Base-by-base conservation (phyloP, 768 basidiomycete species). In the Strobilomyces echinocephalus region DNA sequence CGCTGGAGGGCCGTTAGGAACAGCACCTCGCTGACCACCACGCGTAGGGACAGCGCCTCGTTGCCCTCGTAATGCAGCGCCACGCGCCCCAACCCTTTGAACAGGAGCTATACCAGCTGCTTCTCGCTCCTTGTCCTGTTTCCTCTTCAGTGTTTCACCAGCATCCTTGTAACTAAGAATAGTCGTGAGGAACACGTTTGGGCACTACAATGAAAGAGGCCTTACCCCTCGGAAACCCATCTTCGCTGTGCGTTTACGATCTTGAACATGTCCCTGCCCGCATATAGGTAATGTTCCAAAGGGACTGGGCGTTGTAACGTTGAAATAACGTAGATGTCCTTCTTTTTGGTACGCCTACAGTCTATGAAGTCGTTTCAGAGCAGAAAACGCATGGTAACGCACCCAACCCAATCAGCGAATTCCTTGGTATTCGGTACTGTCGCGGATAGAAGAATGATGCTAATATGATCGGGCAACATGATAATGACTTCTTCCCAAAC, bases 401-500 rank as follows among this genome's bases (percentile, higher is more conserved):
- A 97, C 95, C 97, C 97, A 54, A 98, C 95, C 97, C 97, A 99
- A 60, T 94, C 94, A 5, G 97, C 97, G 65, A 99, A 99, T 65
- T 98, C 97, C 66, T 88, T 91, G 12, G 95, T 92, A 64, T 99
- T 99, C 8, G 97, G 95, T 0, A 99, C 95, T 2, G 97, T 99
- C 9, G 97, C 97, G 3, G 95, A 97, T 15, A 99, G 76, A 40
- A 99, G 76, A 51, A 99, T 97, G 64, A 99, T 98, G 69, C 89
- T 95, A 68, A 98, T 89, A 71, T 99, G 95, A 60, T 98, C 97
- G 0, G 97, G 97, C 12, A 99, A 77, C 94, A 99, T 97, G 69
- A 99, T 99, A 60, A 99, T 99, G 26, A 99, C 95, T 73, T 99
- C 95, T 72, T 99, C 95, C 97, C 97, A 99, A 12, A 99, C 97